Evolutionary conservation across 148 eudicot species (phyloP).

Genomic region (Diospyros lotus): DNA sequence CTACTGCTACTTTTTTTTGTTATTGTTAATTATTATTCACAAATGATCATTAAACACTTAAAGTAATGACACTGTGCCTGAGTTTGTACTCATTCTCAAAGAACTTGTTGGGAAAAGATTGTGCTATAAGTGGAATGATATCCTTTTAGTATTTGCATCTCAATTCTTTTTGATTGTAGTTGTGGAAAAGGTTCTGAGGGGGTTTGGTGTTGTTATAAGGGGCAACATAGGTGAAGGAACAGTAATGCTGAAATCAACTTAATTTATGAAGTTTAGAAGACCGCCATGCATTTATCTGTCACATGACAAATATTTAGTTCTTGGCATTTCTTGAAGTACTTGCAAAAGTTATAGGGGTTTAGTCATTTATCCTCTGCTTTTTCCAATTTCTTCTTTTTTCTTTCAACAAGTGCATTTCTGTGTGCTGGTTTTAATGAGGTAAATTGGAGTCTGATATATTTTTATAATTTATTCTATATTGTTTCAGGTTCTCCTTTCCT

Average conservation of each 20-base stretch:
- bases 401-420: neutral
- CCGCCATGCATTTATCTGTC: neutral
- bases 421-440: neutral
- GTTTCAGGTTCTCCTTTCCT: neutral
- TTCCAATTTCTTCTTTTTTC: neutral
- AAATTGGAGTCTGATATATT: neutral
- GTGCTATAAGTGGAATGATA: neutral
- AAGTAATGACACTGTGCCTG: neutral
- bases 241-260: neutral
- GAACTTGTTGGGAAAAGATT: conserved; percentile 4
- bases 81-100: neutral
- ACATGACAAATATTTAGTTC: neutral
- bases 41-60: neutral
- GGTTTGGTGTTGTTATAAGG: neutral
- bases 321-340: neutral
- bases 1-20: no score
- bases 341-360: neutral
- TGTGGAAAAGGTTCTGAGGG: neutral
- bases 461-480: neutral
- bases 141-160: neutral
- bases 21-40: no score
- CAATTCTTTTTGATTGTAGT: neutral
- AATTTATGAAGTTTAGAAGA: neutral
- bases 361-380: neutral
- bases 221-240: neutral